Conservation (phyloP, 2,329 filamentous ascomycete genomes). For the Colletotrichum falcatum region DNA sequence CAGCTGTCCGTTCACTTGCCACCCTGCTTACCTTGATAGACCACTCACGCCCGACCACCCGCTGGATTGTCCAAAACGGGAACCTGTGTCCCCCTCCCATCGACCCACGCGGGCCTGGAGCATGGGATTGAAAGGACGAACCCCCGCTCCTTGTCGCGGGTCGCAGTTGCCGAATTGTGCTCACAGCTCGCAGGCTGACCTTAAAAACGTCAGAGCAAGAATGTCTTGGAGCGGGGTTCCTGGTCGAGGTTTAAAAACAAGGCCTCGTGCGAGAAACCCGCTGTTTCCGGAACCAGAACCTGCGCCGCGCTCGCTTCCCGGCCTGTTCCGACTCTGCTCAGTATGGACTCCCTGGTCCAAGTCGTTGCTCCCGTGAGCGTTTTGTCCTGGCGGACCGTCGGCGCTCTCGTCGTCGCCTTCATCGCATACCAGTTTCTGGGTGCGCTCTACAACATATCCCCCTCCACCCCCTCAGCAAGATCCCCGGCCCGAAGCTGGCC, state of each 20-base stretch:
- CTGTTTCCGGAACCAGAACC: too few relatives aligned
- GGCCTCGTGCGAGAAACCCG: too few relatives aligned
- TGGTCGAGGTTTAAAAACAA: too few relatives aligned
- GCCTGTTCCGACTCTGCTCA: rapidly evolving
- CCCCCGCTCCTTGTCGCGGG: neutral
- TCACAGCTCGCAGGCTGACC: too few relatives aligned
- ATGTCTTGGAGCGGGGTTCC: neutral
- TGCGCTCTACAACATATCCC: constrained; percentile 50
- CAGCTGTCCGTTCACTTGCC: neutral
- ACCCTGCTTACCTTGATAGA: neutral
- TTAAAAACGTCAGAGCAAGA: neutral
- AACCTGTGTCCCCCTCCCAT: neutral
- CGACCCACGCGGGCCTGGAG: neutral
- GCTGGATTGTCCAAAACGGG: neutral
- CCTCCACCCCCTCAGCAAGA: constrained; percentile 38
- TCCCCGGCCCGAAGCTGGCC: constrained; percentile 44
- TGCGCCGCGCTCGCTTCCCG: neutral
- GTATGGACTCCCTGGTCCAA: neutral
- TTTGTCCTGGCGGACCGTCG: neutral
- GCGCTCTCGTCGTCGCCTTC: neutral
- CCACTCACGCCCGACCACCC: neutral
- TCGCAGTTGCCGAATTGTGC: neutral
- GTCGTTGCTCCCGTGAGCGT: neutral
- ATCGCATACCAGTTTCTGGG: neutral
- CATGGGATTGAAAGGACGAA: neutral